Base-by-base conservation (phyloP, 73 alveolate species). In the Tetrahymena elliotti region DNA sequence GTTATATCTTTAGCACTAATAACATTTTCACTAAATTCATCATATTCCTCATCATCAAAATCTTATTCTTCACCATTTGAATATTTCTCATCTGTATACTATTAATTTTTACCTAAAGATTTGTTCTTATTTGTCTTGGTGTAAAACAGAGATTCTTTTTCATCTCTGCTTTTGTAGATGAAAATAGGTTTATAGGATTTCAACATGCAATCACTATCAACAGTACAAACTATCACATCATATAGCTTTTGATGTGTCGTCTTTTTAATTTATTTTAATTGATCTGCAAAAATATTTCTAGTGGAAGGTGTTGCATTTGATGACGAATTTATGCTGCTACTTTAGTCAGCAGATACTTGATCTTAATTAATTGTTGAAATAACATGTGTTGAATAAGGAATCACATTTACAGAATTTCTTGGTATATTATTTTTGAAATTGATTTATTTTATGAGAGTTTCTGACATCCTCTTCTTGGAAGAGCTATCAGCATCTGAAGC, bases 1-100 rank as follows among this genome's bases (percentile, higher is more conserved):
- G 92, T 94, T 1, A 94, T 94, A 39, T 94, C 96, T 38, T 94
- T 94, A 34, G 95, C 35, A 34, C 93, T 94, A 7, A 94, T 94
- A 9, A 84, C 82, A 7, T 92, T 88, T 94, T 94, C 96, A 18
- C 83, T 47, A 27, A 83, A 93, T 88, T 94, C 96, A 94, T 94
- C 95, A 33, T 94, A 94, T 39, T 94, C 96, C 27, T 93, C 68
- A 11, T 53, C 40, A 35, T 92, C 83, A 27, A 34, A 15, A 16
- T 40, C 40, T 54, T 40, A 31, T 39, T 94, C 83, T 88, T 94
- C 84, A 11, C 39, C 52, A 39, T 38, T 93, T 16, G 41, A 37
- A 38, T 39, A 38, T 93, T 37, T 47, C 15, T 39, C 95, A 18
- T 93, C 88, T 24, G 88, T 27, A 31, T 18, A 68, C 6, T 68